Evolutionary conservation across 169 alveolate species (phyloP).

Genomic region (Plasmodium chabaudi): DNA sequence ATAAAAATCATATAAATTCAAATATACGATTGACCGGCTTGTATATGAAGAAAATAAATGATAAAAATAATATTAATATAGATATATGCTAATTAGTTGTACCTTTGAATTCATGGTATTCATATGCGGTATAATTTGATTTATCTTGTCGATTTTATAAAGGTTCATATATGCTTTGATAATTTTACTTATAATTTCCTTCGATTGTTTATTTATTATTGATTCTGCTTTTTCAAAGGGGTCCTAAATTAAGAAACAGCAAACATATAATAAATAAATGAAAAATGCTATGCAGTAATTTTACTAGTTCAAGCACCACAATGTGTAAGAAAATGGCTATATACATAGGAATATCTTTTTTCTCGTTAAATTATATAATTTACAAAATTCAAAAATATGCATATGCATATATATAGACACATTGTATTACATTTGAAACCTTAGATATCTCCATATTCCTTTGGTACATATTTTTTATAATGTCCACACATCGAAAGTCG

Average conservation of each 20-base stretch:
- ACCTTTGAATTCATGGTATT: conserved; percentile 70
- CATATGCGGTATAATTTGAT: conserved; percentile 64
- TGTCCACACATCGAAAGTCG: conserved; percentile 31
- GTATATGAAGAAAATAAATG: neutral
- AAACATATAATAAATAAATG: neutral
- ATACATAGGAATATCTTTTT: no score
- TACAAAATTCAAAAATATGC: neutral
- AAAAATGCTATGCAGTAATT: neutral
- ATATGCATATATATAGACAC: conserved; percentile 1
- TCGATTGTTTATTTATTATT: conserved; percentile 68
- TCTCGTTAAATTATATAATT: no score
- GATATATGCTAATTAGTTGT: neutral
- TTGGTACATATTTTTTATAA: conserved; percentile 29
- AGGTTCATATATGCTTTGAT: conserved; percentile 71
- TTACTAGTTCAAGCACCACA: neutral
- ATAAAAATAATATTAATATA: neutral
- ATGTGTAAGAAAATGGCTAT: neutral
- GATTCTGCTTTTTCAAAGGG: conserved; percentile 69
- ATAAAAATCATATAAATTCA: neutral
- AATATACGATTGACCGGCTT: no score
- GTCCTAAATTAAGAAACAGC: conserved; percentile 13
- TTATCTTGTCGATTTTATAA: conserved; percentile 49
- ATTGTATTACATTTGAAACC: conserved; percentile 34
- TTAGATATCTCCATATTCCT: conserved; percentile 27
- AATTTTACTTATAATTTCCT: conserved; percentile 68